phyloP scores from a whole-genome alignment of 306 rosid genomes.

The Acacia melanoxylon region DNA sequence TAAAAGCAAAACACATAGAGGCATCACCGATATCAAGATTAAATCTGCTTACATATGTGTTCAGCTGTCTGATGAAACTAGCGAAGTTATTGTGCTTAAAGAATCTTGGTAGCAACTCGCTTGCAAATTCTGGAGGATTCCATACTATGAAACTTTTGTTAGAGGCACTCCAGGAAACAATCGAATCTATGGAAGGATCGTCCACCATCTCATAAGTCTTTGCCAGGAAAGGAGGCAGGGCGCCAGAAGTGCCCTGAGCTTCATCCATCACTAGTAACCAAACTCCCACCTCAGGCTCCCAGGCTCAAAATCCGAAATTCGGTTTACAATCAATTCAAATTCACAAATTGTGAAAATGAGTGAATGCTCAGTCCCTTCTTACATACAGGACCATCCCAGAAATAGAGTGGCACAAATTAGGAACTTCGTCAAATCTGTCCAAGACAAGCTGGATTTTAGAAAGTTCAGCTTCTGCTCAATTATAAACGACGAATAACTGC shows the following conservation, averaged over 20 bases:
- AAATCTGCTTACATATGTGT: conserved; percentile 74
- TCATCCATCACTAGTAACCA: conserved; percentile 60
- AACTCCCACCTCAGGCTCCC: conserved; percentile 29
- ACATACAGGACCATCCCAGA: neutral
- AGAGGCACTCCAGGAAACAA: conserved; percentile 75
- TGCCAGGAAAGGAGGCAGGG: conserved; percentile 74
- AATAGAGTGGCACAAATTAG: neutral
- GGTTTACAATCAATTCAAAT: neutral
- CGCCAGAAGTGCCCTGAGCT: conserved; percentile 52
- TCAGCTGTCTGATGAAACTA: conserved; percentile 90
- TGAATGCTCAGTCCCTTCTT: conserved; percentile 21
- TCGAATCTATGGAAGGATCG: conserved; percentile 57
- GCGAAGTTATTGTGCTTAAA: conserved; percentile 94
- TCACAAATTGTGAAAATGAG: neutral
- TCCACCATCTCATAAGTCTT: conserved; percentile 93
- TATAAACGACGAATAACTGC: neutral
- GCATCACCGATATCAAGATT: conserved; percentile 18
- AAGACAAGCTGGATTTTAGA: conserved; percentile 11
- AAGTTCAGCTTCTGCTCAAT: conserved; percentile 9
- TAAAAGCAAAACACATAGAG: neutral
- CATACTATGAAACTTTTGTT: conserved; percentile 74
- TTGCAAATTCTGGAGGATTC: conserved; percentile 69
- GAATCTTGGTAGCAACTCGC: conserved; percentile 65
- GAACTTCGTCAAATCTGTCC: neutral
- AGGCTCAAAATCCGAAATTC: neutral